Conservation (phyloP, 495 filamentous ascomycete species). For the Cladorrhinum samala region DNA sequence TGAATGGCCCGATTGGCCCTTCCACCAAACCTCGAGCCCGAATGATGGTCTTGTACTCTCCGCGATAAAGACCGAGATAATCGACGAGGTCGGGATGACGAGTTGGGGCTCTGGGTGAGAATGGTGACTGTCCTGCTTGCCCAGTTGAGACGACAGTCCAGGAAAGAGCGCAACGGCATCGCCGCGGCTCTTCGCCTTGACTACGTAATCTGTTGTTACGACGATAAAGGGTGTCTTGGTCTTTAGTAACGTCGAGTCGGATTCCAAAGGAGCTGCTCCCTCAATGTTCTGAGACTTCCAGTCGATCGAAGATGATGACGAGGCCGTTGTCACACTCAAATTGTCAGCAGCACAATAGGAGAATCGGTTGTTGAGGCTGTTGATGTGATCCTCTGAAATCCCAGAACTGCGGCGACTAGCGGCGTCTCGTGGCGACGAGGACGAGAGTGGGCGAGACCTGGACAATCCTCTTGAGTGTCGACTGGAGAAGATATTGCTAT, state of each 20-base stretch:
- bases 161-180: slow-evolving; percentile 45
- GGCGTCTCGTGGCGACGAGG: slow-evolving; percentile 12
- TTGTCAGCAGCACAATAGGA: slow-evolving; percentile 20
- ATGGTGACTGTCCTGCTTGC: slow-evolving; percentile 8
- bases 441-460: slow-evolving; percentile 18
- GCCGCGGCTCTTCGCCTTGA: slow-evolving; percentile 74
- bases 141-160: slow-evolving; percentile 15
- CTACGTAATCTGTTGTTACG: slow-evolving; percentile 75
- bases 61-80: slow-evolving; percentile 72
- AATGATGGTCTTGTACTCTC: slow-evolving; percentile 75
- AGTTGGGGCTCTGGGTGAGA: slow-evolving; percentile 22
- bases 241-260: slow-evolving; percentile 71
- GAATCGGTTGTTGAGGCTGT: slow-evolving; percentile 7
- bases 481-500: slow-evolving; percentile 4
- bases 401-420: slow-evolving; percentile 20
- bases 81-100: slow-evolving; percentile 59
- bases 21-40: slow-evolving; percentile 81
- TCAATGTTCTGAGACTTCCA: slow-evolving; percentile 37
- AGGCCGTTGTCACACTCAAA: slow-evolving; percentile 8
- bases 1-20: slow-evolving; percentile 50
- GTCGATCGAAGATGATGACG: slow-evolving; percentile 18
- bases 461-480: slow-evolving; percentile 21
- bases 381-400: slow-evolving; percentile 21
- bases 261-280: slow-evolving; percentile 68
- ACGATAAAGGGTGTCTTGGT: slow-evolving; percentile 87